Percentiles rank a stretch among this genome's conserved stretches.
Evolutionary conservation across 371 early-diverging fungal species (phyloP).

Genomic region (Dinochytrium kinnereticum): DNA sequence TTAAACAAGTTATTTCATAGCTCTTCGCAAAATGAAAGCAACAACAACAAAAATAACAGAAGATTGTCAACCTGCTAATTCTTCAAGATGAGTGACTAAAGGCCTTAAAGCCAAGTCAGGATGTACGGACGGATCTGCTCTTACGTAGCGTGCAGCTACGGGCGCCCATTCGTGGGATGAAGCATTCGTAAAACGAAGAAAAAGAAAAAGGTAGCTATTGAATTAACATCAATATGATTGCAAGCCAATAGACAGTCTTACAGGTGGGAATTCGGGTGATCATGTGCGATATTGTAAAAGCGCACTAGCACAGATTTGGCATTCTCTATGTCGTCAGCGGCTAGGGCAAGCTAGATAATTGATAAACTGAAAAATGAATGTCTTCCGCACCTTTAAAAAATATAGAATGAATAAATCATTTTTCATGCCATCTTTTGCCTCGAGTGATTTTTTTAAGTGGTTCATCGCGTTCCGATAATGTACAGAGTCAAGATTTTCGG

Average conservation of each 20-base stretch:
- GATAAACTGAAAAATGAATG: neutral
- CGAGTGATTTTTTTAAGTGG: conserved; percentile 4
- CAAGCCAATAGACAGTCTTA: neutral
- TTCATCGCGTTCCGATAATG: conserved; percentile 16
- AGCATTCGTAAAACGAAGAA: neutral
- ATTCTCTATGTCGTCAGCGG: neutral
- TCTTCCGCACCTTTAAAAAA: neutral
- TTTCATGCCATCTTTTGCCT: neutral
- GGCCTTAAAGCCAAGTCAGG: neutral
- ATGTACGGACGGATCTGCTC: neutral
- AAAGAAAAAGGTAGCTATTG: neutral
- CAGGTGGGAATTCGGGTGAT: neutral
- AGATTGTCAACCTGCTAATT: neutral
- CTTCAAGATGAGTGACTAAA: neutral
- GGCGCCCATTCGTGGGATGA: neutral
- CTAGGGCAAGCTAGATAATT: neutral
- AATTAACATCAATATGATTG: neutral
- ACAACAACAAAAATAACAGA: neutral
- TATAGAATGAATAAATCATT: conserved; percentile 18
- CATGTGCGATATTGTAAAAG: neutral
- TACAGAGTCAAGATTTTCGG: conserved; percentile 11
- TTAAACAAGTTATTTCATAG: no score
- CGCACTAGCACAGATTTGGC: neutral
- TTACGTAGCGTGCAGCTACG: neutral
- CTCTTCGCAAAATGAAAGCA: no score